Conservation (phyloP, 2,329 filamentous ascomycete genomes). For the Penicillium brasilianum region DNA sequence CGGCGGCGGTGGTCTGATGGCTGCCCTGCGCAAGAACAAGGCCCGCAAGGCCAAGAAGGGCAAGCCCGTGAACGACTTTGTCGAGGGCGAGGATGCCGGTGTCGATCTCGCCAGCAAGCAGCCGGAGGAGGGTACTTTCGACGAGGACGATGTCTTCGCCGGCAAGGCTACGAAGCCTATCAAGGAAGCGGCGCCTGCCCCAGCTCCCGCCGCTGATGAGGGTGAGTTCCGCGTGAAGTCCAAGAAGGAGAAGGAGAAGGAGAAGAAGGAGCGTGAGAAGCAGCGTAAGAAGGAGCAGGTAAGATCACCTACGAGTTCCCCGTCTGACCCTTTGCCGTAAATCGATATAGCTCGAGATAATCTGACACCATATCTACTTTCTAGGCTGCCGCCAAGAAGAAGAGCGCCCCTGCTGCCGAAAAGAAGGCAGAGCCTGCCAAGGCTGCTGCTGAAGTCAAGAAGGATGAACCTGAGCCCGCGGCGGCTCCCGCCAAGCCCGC, state of each 20-base stretch:
- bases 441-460: conserved; percentile 56
- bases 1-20: conserved; percentile 72
- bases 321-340: not conserved
- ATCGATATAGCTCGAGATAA: not conserved
- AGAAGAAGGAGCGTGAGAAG: conserved; percentile 98
- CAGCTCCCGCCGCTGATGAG: conserved; percentile 53
- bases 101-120: conserved; percentile 67
- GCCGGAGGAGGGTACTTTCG: conserved; percentile 78
- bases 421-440: conserved; percentile 64
- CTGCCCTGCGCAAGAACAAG: conserved; percentile 79
- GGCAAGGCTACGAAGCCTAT: conserved; percentile 69
- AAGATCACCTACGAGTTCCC: conserved; percentile 32
- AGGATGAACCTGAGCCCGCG: conserved; percentile 48
- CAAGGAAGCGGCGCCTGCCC: conserved; percentile 54
- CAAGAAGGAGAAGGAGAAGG: conserved; percentile 97
- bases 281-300: conserved; percentile 98
- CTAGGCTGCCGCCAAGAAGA: conserved; percentile 85
- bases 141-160: conserved; percentile 86
- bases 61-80: conserved; percentile 71
- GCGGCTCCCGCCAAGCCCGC: conserved; percentile 40
- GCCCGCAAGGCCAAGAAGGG: conserved; percentile 92
- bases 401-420: conserved; percentile 50
- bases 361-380: conserved; percentile 18
- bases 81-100: conserved; percentile 66
- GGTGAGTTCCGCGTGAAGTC: conserved; percentile 76